Evolutionary conservation across 495 filamentous ascomycete species (phyloP), one percentile per base, ranked within the genome.

Genomic region (Trichocladium uniseriatum): DNA sequence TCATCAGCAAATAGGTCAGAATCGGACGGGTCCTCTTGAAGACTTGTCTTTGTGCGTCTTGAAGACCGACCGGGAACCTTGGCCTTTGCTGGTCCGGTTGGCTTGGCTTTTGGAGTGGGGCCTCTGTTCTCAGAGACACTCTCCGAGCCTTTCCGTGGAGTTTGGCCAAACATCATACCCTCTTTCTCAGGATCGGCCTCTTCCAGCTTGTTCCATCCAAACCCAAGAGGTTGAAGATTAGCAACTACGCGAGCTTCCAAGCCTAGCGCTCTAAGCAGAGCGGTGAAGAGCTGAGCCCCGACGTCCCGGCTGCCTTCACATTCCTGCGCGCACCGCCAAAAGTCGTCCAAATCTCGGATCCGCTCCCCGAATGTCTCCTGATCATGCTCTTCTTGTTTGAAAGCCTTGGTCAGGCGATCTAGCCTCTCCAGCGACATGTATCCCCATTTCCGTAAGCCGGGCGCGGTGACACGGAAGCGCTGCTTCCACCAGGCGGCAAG

Each of bases 141-240:
- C 0, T 38, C 11, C 11, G 31, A 5, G 3, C 42, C 49, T 38
- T 65, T 66, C 11, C 48, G 59, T 13, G 55, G 37, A 13, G 52
- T 49, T 31, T 38, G 47, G 2, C 29, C 49, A 5, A 47, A 20
- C 13, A 45, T 48, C 10, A 53, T 54, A n/a, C 55, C 49, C 27
- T 64, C 59, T 45, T 63, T 64, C 49, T 70, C 68, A 27, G 68
- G 68, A 29, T 72, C 70, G 21, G 77, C 78, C 58, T 89, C 83
- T 64, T 98, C 92, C 15, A 74, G 69, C 59, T 90, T 91, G 43
- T 82, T 90, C 80, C 87, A 96, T 2, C 89, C 89, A 64, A 95
- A 95, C 2, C 94, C 92, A 0, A 88, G 62, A 14, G 92, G 84
- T 53, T 97, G 92, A 10, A 99, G 65, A 63, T 78, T 95, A 13